Evolutionary conservation across 2,329 filamentous ascomycete species (phyloP), one percentile per base, ranked within the genome.

Genomic region (Penicillium olsonii): DNA sequence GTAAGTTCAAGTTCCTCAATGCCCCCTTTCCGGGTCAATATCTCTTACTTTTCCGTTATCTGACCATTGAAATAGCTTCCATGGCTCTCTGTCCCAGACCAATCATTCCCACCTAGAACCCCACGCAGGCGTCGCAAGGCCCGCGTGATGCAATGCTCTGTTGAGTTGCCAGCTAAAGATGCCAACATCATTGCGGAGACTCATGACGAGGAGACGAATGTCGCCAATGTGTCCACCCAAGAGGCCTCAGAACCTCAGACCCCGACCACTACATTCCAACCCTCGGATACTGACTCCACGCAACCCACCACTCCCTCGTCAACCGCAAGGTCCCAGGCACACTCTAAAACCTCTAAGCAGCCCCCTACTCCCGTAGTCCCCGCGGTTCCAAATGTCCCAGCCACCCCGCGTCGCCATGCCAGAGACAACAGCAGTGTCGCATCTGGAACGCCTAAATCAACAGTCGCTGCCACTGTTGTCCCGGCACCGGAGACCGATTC

Each of bases 31-130:
- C 4, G 22, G 22, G 31, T 31, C 7, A 11, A 37, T 43, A 22
- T 20, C 37, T 50, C 33, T 37, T 19, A 43, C 29, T 42, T 44
- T 12, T 14, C 37, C 11, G 7, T 37, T 17, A 18, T 33, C 54
- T 63, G 43, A 65, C 45, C 38, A 7, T 42, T 34, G 8, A 35
- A 50, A 22, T 55, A 80, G 76, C 68, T 85, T 17, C 83, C 83
- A 10, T 85, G 83, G 83, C 74, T 82, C 27, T 85, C 82, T 11
- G 75, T 79, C 22, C 75, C 79, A 14, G 77, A 79, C 17, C 69
- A 68, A 26, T 68, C 75, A 2, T 85, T 85, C 60, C 82, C 83
- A 3, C 67, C 76, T 14, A 74, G 76, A 61, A 73, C 74, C 41
- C 72, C 75, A 12, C 70, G 72, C 44, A 72, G 74, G 58, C 75